Conservation (phyloP, 2,329 filamentous ascomycete species). For the Diaporthe citriasiana region DNA sequence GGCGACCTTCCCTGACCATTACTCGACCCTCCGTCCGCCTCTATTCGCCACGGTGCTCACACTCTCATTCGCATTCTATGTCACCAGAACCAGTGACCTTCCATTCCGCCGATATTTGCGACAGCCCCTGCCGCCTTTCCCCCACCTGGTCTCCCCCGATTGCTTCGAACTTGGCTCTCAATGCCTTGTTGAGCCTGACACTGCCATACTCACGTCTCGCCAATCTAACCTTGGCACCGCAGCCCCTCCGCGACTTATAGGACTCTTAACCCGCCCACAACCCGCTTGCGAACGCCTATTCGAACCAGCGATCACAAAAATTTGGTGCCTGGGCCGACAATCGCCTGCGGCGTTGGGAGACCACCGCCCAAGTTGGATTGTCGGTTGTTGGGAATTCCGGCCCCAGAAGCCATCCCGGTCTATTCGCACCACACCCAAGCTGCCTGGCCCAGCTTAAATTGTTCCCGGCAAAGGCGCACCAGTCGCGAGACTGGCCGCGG, state of each 20-base stretch:
- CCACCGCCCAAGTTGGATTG: constrained; percentile 42
- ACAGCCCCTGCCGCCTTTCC: constrained; percentile 22
- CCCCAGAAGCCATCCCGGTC: constrained; percentile 43
- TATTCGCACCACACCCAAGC: constrained; percentile 30
- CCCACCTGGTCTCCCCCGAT: constrained; percentile 32
- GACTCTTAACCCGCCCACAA: constrained; percentile 18
- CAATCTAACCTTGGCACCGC: constrained; percentile 30
- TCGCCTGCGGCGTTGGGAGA: constrained; percentile 41
- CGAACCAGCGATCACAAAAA: constrained; percentile 33
- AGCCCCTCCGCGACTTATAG: constrained; percentile 26
- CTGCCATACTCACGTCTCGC: constrained; percentile 16
- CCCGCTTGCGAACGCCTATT: constrained; percentile 20
- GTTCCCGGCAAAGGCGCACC: constrained; percentile 67
- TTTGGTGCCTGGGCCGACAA: constrained; percentile 42
- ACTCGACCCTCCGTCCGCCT: constrained; percentile 23
- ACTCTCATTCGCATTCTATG: constrained; percentile 37
- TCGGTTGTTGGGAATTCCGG: constrained; percentile 39
- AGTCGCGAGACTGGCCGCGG: constrained; percentile 72
- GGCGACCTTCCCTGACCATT: constrained; percentile 30
- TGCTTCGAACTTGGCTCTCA: constrained; percentile 19
- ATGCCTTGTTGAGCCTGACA: constrained; percentile 36
- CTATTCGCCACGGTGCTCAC: constrained; percentile 16
- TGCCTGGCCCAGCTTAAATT: constrained; percentile 40
- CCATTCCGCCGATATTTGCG: constrained; percentile 37
- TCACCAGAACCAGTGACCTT: constrained; percentile 37